Percentiles rank a stretch among this genome's conserved stretches.
These are phyloP conservation scores for Didymella exigua DNA, from an alignment of 2,329 filamentous ascomycete species.

Conservation along the genomic window DNA sequence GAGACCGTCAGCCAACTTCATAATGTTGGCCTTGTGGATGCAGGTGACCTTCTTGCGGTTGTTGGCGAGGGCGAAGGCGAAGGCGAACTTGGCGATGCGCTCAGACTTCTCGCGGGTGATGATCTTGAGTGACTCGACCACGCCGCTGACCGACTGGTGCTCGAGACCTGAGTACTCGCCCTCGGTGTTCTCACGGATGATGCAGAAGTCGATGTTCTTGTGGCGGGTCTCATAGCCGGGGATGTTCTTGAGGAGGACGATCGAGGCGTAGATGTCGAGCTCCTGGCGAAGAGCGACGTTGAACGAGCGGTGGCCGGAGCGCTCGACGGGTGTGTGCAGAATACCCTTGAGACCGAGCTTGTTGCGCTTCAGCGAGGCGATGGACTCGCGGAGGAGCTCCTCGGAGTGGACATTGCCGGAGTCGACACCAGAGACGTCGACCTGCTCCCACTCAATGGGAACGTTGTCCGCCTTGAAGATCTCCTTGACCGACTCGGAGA, in stretches of 20 bases:
- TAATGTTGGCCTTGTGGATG: conserved; percentile 99
- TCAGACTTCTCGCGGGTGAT: conserved; percentile 99
- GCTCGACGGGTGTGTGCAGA: conserved; percentile 94
- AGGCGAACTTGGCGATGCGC: conserved; percentile 98
- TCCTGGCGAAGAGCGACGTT: conserved; percentile 99
- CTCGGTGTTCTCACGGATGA: conserved; percentile 99
- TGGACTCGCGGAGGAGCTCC: conserved; percentile 92
- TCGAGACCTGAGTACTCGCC: conserved; percentile 99
- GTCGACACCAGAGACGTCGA: conserved; percentile 92
- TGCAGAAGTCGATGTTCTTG: conserved; percentile 96
- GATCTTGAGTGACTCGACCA: conserved; percentile 99
- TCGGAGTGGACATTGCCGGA: conserved; percentile 85
- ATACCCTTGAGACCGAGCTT: conserved; percentile 99
- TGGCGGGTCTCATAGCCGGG: conserved; percentile 97
- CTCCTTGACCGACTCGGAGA: conserved; percentile 97
- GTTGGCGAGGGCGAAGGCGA: conserved; percentile 97
- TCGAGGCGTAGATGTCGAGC: conserved; percentile 98
- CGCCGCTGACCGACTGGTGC: conserved; percentile 94
- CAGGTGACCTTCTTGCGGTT: conserved; percentile 99
- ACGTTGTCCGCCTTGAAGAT: conserved; percentile 99
- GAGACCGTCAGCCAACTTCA: conserved; percentile 98
- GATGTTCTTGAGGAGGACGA: conserved; percentile 99
- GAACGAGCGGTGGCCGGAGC: conserved; percentile 98
- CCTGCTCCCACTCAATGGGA: conserved; percentile 97
- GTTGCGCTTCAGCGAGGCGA: conserved; percentile 95